A percentile compares a stretch with the other conserved stretches of the same genome.
These are phyloP conservation scores for Xylariales sp. DNA, from an alignment of 2,329 filamentous ascomycete species.

Conservation along the genomic window DNA sequence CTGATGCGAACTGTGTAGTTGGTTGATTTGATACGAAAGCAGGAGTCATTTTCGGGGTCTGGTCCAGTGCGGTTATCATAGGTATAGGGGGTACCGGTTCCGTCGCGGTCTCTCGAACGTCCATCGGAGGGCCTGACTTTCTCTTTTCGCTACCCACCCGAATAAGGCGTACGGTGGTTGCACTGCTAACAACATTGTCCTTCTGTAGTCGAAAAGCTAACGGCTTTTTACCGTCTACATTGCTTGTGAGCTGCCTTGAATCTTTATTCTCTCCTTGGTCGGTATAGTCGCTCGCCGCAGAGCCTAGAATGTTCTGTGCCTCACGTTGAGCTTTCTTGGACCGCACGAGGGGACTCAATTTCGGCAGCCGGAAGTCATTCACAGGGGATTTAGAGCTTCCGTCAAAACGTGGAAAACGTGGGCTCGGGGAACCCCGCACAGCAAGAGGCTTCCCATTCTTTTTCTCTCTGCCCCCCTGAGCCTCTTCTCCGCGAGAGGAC, in stretches of 20 bases:
- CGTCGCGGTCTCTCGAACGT: conserved; percentile 2
- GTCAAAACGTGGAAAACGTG: conserved; percentile 46
- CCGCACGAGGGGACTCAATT: conserved; percentile 40
- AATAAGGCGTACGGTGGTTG: conserved; percentile 48
- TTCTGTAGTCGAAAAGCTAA: conserved; percentile 47
- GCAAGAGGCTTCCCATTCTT: conserved; percentile 43
- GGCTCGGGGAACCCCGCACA: conserved; percentile 42
- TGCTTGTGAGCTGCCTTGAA: not conserved
- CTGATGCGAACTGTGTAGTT: not conserved
- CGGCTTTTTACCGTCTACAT: conserved; percentile 38
- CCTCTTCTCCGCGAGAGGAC: conserved; percentile 32
- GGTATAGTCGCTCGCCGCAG: conserved; percentile 43
- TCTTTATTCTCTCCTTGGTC: conserved; percentile 18
- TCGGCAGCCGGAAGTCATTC: conserved; percentile 48
- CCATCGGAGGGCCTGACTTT: conserved; percentile 20
- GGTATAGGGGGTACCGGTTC: conserved; percentile 22
- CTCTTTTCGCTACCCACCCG: conserved; percentile 46
- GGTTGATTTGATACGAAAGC: conserved; percentile 14
- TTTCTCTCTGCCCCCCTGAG: conserved; percentile 31
- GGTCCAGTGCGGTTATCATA: conserved; percentile 13
- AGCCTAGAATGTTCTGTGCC: conserved; percentile 39
- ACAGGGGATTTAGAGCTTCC: conserved; percentile 42
- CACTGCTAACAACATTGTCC: conserved; percentile 43
- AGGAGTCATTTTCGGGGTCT: conserved; percentile 14
- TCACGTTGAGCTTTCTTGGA: conserved; percentile 41